Evolutionary conservation across 2,329 filamentous ascomycete genomes (phyloP), one percentile per base, ranked within the genome.

Genomic region (Fusarium palustre): DNA sequence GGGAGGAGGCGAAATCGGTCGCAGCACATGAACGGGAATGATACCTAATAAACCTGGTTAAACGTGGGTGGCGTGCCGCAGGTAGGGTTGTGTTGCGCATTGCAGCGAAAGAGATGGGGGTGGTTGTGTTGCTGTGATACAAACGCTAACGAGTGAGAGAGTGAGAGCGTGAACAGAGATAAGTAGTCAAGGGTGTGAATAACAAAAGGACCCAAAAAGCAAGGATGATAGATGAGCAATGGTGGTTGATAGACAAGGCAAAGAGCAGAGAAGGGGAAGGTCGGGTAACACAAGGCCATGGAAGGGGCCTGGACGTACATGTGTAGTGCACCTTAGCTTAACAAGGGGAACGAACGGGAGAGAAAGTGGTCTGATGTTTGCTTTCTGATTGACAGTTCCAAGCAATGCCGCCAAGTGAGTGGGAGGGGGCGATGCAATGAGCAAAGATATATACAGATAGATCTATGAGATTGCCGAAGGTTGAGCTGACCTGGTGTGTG

Each of bases 111-210:
- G 22, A 34, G 42, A 64, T 49, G 60, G 50, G 56, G 61, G 59
- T 64, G 54, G 69, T 64, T 71, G 30, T 63, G 59, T 63, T 70
- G 46, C 46, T 53, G 72, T 74, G 72, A 53, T 38, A 74, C 72
- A 43, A 43, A 68, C 69, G 67, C 72, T 75, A 75, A 22, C 36
- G 20, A 22, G 36, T 39, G 36, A 20, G 36, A 20, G n/a, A 39
- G 12, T 7, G 36, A 39, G 7, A 22, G 36, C 28, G 10, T 4
- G 28, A 11, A 30, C 9, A 39, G 12, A 39, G 12, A 20, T 22
- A 39, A 20, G 36, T 20, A 64, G 65, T 54, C 50, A 68, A 59
- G 67, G 66, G 66, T 70, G 66, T 28, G 66, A 69, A 70, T 67
- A 67, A 46, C 53, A 69, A 56, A 64, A 60, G 54, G 59, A 42